phyloP scores from a whole-genome alignment of 73 alveolate genomes.

The Loxodes magnus region DNA sequence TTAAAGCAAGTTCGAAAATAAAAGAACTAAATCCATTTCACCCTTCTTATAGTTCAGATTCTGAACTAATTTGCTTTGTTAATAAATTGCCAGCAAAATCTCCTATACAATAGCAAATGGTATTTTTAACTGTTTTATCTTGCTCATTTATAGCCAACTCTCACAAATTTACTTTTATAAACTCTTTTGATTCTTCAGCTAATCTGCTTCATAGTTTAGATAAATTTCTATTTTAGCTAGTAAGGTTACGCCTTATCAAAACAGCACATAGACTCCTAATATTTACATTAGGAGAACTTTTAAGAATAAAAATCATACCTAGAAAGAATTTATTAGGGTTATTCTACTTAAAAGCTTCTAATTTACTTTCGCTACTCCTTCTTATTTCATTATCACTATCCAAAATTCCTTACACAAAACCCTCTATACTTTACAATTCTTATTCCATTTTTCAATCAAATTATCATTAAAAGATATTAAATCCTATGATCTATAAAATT shows the following conservation, averaged over 20 bases:
- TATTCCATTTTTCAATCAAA: too few relatives aligned
- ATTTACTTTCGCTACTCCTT: constrained; percentile 40
- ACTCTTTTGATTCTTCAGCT: constrained; percentile 28
- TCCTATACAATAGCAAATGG: constrained; percentile 52
- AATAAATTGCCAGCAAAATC: constrained; percentile 47
- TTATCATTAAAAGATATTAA: too few relatives aligned
- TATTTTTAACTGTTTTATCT: constrained; percentile 29
- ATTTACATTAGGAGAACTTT: constrained; percentile 20
- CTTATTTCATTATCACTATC: constrained; percentile 45
- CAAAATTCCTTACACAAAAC: constrained; percentile 31
- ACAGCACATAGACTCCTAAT: constrained; percentile 1
- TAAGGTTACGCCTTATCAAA: constrained; percentile 10
- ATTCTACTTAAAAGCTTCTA: constrained; percentile 25
- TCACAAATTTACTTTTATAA: constrained; percentile 24
- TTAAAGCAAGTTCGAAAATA: constrained; percentile 29
- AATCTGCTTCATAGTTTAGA: constrained; percentile 45
- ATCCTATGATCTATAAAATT: too few relatives aligned
- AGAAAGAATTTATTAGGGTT: constrained; percentile 49
- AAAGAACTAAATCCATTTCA: constrained; percentile 19
- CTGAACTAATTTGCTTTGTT: constrained; percentile 17
- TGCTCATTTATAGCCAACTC: constrained; percentile 22
- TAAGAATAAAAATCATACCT: constrained; percentile 24
- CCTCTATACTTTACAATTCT: too few relatives aligned
- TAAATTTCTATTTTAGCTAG: constrained; percentile 39
- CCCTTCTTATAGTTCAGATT: constrained; percentile 22